phyloP scores from a whole-genome alignment of 78 protist genomes.

The Thecamonas trahens region DNA sequence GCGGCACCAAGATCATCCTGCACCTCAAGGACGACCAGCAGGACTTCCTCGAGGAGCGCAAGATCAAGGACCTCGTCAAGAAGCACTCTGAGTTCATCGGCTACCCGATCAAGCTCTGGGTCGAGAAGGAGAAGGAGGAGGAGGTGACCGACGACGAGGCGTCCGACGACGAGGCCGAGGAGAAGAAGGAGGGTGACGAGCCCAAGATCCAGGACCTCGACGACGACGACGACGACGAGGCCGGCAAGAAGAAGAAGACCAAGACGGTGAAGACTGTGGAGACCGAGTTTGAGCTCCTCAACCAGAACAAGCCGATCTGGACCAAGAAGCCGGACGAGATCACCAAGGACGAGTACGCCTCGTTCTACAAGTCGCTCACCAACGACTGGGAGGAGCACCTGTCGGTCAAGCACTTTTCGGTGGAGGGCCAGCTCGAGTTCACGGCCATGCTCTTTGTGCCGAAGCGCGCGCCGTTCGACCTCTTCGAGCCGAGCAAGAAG shows the following conservation, averaged over 20 bases:
- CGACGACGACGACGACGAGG: conserved; percentile 63
- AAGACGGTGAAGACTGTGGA: conserved; percentile 86
- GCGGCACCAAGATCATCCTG: conserved; percentile 95
- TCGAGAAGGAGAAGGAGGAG: conserved; percentile 80
- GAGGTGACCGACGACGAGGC: conserved; percentile 80
- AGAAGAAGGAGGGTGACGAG: conserved; percentile 43
- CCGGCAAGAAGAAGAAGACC: conserved; percentile 63
- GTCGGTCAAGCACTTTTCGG: conserved; percentile 97
- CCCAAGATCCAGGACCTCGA: conserved; percentile 65
- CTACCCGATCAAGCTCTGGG: conserved; percentile 92
- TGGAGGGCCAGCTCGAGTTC: conserved; percentile 98
- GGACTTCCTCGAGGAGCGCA: conserved; percentile 91
- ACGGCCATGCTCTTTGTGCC: conserved; percentile 95
- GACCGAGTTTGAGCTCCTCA: conserved; percentile 89
- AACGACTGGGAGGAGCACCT: conserved; percentile 99
- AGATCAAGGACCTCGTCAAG: conserved; percentile 94
- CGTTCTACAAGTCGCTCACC: conserved; percentile 97
- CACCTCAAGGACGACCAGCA: conserved; percentile 97
- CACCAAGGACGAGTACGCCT: conserved; percentile 97
- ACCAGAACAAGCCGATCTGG: conserved; percentile 99
- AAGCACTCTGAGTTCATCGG: conserved; percentile 99
- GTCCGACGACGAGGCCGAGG: conserved; percentile 44
- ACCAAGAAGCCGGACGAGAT: conserved; percentile 90
- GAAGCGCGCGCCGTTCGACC: conserved; percentile 95
- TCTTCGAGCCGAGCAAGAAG: conserved; percentile 96